Percentiles rank a stretch among this genome's conserved stretches.
Conservation (phyloP, 1,139 yeast genomes). For the Protomyces lactucae-debilis region DNA sequence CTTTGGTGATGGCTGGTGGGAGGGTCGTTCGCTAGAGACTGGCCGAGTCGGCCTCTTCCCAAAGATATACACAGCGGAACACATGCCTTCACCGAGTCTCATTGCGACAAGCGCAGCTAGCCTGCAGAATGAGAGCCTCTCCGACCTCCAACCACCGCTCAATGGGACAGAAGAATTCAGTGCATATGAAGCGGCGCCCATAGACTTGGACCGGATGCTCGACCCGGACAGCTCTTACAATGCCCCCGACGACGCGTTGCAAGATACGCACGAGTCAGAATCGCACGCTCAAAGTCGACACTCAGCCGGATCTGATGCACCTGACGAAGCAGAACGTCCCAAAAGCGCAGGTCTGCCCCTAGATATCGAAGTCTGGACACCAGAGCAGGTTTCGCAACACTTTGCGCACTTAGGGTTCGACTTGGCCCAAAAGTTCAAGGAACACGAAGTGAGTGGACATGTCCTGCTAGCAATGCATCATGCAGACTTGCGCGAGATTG, state of each 20-base stretch:
- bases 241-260: neutral
- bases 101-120: neutral
- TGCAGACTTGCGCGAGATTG: slow-evolving; percentile 81
- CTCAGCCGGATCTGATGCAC: slow-evolving; percentile 1
- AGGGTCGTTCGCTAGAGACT: slow-evolving; percentile 51
- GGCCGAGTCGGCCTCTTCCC: slow-evolving; percentile 79
- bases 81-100: neutral
- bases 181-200: neutral
- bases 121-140: neutral
- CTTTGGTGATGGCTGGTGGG: slow-evolving; percentile 96
- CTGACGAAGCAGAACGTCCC: slow-evolving; percentile 36
- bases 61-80: slow-evolving; percentile 53
- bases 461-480: slow-evolving; percentile 81
- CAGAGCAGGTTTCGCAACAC: slow-evolving; percentile 75
- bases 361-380: slow-evolving; percentile 56
- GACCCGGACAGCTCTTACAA: too few species aligned
- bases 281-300: neutral
- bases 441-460: slow-evolving; percentile 83
- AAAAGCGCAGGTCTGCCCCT: slow-evolving; percentile 52
- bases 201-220: too few species aligned
- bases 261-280: neutral
- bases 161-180: neutral
- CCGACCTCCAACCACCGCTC: slow-evolving; percentile 7
- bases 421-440: slow-evolving; percentile 70
- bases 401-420: slow-evolving; percentile 66